These are phyloP conservation scores for Plenodomus tracheiphilus DNA, from an alignment of 2,329 filamentous ascomycete species.

Conservation along the genomic window DNA sequence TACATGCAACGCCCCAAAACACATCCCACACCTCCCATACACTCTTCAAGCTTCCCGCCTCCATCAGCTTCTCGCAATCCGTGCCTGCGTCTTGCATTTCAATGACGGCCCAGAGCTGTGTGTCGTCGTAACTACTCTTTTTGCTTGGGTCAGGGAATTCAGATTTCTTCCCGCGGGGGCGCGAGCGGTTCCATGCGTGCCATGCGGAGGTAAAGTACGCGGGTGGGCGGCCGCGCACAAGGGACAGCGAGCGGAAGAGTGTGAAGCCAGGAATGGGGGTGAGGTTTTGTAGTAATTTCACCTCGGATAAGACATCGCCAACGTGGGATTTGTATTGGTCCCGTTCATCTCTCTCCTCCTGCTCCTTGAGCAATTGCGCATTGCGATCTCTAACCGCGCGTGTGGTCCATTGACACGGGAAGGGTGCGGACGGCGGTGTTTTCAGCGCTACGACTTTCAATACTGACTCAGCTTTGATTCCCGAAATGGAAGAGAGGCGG, in stretches of 20 bases:
- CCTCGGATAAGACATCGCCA: slow-evolving; percentile 51
- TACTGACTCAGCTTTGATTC: slow-evolving; percentile 48
- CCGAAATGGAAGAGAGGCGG: slow-evolving; percentile 41
- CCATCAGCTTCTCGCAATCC: slow-evolving; percentile 53
- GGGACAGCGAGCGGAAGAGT: slow-evolving; percentile 61
- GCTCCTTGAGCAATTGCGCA: slow-evolving; percentile 37
- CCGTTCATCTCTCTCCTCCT: slow-evolving; percentile 42
- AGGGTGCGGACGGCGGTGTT: slow-evolving; percentile 38
- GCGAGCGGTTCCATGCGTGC: slow-evolving; percentile 48
- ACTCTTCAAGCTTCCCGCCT: slow-evolving; percentile 37
- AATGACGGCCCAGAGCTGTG: slow-evolving; percentile 65
- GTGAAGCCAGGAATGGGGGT: slow-evolving; percentile 65
- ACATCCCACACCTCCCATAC: slow-evolving; percentile 61
- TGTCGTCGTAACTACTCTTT: slow-evolving; percentile 56
- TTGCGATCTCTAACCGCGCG: slow-evolving; percentile 53
- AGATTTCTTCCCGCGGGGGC: slow-evolving; percentile 51
- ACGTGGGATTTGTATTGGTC: slow-evolving; percentile 48
- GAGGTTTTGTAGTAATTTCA: slow-evolving; percentile 60
- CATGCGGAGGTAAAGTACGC: slow-evolving; percentile 53
- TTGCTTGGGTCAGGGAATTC: slow-evolving; percentile 61
- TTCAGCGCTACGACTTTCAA: slow-evolving; percentile 50
- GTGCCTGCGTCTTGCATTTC: slow-evolving; percentile 69
- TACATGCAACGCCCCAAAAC: slow-evolving; percentile 68
- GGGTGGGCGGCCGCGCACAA: slow-evolving; percentile 60
- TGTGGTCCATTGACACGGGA: slow-evolving; percentile 36